Evolutionary conservation across 2,329 filamentous ascomycete genomes (phyloP), one percentile per base, ranked within the genome.

Genomic region (Fusarium keratoplasticum): DNA sequence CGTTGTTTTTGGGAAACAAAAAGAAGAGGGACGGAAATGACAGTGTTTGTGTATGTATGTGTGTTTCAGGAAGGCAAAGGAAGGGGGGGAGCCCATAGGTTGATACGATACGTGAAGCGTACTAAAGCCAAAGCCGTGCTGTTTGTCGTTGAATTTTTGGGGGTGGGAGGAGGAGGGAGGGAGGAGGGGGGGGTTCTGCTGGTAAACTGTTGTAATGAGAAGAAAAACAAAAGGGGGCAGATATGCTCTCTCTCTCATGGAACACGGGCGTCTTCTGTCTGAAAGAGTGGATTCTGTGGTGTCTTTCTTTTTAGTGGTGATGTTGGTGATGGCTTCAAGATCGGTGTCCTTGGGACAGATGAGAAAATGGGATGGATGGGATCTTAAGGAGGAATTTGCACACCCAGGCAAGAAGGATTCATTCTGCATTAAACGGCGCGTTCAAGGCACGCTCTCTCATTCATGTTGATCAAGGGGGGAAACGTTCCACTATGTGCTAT

Each of bases 191-290:
- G 67, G 76, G 69, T 52, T 52, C 25, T 31, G 25, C 58, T 70
- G 76, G 67, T 77, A 52, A 75, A 74, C 65, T 72, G 69, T 77
- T 78, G 70, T 77, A 78, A 77, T 77, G 76, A 52, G 47, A 29
- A 52, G 44, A 52, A 52, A 47, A 52, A 52, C 18, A 76, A 75
- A 63, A 76, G 76, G 64, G 64, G 74, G 70, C 71, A 70, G 61
- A 69, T 66, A 69, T 52, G 47, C 47, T 27, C 42, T 18, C 42
- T 69, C 70, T 60, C 62, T 70, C 57, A 71, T 66, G 54, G 61
- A 69, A 67, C 66, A 61, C 52, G 54, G 68, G 66, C 65, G 65
- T 69, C 52, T 18, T 33, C 5, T 72, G 20, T 77, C 54, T 70
- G 40, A 50, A 40, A 55, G 44, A 36, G 22, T 52, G 55, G 35